Evolutionary conservation across 1,284 basidiomycete species (phyloP), one percentile per base, ranked within the genome.

Genomic region (Sporisorium iseilematis-ciliati): DNA sequence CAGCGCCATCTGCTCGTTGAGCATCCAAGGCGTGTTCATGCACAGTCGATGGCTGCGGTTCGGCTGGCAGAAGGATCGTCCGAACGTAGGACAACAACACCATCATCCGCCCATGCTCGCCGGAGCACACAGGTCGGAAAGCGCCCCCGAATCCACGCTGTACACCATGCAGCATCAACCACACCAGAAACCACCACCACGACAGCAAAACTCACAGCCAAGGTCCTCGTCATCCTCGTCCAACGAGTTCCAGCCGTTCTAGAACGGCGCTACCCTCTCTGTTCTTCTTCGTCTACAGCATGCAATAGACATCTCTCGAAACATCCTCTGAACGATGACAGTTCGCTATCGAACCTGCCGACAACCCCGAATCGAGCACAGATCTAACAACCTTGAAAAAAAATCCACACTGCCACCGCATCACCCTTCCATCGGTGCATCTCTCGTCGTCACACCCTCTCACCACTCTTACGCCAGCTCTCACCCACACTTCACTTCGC

Each of bases 31-130:
- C 59, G 92, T 94, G 86, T 92, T 94, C 88, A 92, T 98, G 31
- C 96, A 98, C 81, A 95, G 95, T 54, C 88, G 96, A 46, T 94
- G 94, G 14, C 92, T 98, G 88, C 96, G 97, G 87, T 96, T 94
- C 86, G 94, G 93, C 77, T 99, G 96, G 96, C 96, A 96, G 71
- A 98, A 97, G 87, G 95, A 97, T 57, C 57, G 80, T 16, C 35
- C n/a, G n/a, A n/a, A n/a, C n/a, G n/a, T n/a, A 38, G 35, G 3
- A 16, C 12, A 4, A 2, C 29, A 43, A 46, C 11, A 45, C 46
- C 23, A 3, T 23, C 41, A 43, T 6, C 42, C 51, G 21, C 14
- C 5, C 4, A 49, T 25, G 12, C 23, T 54, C n/a, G n/a, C n/a
- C n/a, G n/a, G n/a, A 7, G 23, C 40, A 33, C 42, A 48, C 8